phyloP scores from a whole-genome alignment of 257 asterid species.

The Fraxinus anomala region DNA sequence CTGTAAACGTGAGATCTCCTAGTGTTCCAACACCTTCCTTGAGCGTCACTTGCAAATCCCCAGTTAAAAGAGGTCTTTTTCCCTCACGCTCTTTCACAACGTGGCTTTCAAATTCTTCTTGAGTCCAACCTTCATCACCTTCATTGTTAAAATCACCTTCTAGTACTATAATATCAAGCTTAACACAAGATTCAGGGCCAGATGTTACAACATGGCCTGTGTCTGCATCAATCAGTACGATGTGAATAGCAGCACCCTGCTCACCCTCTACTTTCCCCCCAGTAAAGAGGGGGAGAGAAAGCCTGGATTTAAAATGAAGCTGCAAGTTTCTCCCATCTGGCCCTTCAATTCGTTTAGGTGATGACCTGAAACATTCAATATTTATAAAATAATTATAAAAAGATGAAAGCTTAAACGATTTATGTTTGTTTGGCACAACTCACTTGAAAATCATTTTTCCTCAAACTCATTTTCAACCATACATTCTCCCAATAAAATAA shows the following conservation, averaged over 20 bases:
- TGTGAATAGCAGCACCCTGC: constrained; percentile 91
- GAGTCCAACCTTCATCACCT: constrained; percentile 80
- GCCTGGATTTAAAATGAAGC: constrained; percentile 80
- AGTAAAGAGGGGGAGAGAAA: constrained; percentile 91
- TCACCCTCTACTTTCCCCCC: constrained; percentile 99
- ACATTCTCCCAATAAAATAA: no score
- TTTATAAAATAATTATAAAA: constrained; percentile 28
- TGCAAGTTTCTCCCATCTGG: constrained; percentile 89
- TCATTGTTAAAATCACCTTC: constrained; percentile 97
- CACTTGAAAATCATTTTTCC: no score
- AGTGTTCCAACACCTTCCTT: constrained; percentile 98
- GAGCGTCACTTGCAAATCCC: constrained; percentile 83
- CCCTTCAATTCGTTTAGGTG: constrained; percentile 89
- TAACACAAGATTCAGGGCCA: constrained; percentile 83
- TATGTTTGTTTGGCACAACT: no score
- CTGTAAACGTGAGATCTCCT: constrained; percentile 93
- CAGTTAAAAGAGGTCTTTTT: constrained; percentile 85
- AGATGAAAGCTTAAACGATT: constrained; percentile 8
- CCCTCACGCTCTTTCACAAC: constrained; percentile 96
- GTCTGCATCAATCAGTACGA: constrained; percentile 69
- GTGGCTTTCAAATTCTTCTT: constrained; percentile 91
- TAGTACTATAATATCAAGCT: constrained; percentile 82
- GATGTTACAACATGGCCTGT: constrained; percentile 75
- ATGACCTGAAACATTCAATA: constrained; percentile 59
- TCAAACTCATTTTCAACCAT: no score